These are phyloP conservation scores for Annulohypoxylon moriforme DNA, from an alignment of 495 filamentous ascomycete genomes.

Conservation along the genomic window DNA sequence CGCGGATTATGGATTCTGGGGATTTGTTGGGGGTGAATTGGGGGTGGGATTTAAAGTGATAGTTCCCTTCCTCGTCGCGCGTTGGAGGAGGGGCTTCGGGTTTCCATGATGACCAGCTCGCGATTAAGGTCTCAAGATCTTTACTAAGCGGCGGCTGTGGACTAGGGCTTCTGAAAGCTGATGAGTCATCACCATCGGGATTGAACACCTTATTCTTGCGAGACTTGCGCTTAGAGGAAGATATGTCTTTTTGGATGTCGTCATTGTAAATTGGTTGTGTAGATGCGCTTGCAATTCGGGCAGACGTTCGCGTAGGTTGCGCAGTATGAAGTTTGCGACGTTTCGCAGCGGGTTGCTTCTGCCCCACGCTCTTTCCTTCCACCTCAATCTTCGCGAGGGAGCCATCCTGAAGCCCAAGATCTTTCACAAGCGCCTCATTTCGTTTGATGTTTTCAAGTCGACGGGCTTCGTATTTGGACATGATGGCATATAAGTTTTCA, in stretches of 20 bases:
- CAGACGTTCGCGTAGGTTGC: slow-evolving; percentile 41
- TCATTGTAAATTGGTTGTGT: slow-evolving; percentile 10
- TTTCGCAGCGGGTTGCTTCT: slow-evolving; percentile 23
- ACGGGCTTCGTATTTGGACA: slow-evolving; percentile 43
- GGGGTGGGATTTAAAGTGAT: slow-evolving; percentile 56
- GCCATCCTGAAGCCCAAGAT: slow-evolving; percentile 43
- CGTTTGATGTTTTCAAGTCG: slow-evolving; percentile 66
- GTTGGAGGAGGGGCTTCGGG: slow-evolving; percentile 48
- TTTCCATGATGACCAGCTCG: slow-evolving; percentile 57
- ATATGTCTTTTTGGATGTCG: slow-evolving; percentile 2
- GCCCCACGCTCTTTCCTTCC: background rate
- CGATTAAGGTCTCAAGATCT: slow-evolving; percentile 49
- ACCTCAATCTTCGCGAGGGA: background rate
- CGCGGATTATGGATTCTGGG: slow-evolving; percentile 59
- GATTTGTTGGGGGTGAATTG: slow-evolving; percentile 61
- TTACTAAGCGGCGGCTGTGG: slow-evolving; percentile 13
- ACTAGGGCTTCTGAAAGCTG: background rate
- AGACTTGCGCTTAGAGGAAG: background rate
- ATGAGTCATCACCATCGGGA: background rate
- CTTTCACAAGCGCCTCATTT: slow-evolving; percentile 65
- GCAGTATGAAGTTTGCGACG: slow-evolving; percentile 30
- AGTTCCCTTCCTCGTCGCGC: slow-evolving; percentile 52
- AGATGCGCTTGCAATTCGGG: slow-evolving; percentile 37
- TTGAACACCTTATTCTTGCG: slow-evolving; percentile 8
- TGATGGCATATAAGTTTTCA: background rate